A percentile compares a stretch with the other conserved stretches of the same genome.
Conservation (phyloP, 768 basidiomycete species). For the Hygrophorus russula region DNA sequence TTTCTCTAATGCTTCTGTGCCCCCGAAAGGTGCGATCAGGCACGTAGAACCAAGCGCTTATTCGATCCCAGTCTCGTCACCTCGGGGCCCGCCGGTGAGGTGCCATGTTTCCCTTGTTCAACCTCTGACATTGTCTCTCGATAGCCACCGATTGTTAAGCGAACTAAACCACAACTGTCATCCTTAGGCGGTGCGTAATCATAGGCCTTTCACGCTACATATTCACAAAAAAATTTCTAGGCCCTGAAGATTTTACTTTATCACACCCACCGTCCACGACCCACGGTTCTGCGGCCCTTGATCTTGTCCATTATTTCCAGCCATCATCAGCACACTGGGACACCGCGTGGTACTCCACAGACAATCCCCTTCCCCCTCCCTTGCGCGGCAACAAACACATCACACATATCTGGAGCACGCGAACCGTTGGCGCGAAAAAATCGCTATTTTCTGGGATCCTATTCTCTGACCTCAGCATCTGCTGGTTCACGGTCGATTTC, state of each 20-base stretch:
- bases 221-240: background rate
- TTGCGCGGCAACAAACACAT: constrained; percentile 16
- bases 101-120: background rate
- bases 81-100: constrained; percentile 4
- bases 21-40: background rate
- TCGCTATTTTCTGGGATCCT: constrained; percentile 26
- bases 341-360: constrained; percentile 27
- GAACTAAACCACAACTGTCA: background rate
- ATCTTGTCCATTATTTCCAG: constrained; percentile 34
- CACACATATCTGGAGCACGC: constrained; percentile 17
- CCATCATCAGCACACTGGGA: constrained; percentile 29
- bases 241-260: constrained; percentile 14
- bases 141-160: constrained; percentile 2
- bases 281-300: constrained; percentile 26
- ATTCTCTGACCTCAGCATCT: constrained; percentile 39
- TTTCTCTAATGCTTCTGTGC: constrained; percentile 18
- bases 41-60: background rate
- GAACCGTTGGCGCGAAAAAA: constrained; percentile 17
- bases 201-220: background rate
- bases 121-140: background rate
- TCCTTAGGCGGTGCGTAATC: background rate
- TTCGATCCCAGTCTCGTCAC: background rate
- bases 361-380: constrained; percentile 22
- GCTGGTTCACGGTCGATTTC: constrained; percentile 35
- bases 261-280: constrained; percentile 23